A percentile compares a stretch with the other conserved stretches of the same genome.
Evolutionary conservation across 371 early-diverging fungal genomes (phyloP).

Genomic region (Mortierella sp.): DNA sequence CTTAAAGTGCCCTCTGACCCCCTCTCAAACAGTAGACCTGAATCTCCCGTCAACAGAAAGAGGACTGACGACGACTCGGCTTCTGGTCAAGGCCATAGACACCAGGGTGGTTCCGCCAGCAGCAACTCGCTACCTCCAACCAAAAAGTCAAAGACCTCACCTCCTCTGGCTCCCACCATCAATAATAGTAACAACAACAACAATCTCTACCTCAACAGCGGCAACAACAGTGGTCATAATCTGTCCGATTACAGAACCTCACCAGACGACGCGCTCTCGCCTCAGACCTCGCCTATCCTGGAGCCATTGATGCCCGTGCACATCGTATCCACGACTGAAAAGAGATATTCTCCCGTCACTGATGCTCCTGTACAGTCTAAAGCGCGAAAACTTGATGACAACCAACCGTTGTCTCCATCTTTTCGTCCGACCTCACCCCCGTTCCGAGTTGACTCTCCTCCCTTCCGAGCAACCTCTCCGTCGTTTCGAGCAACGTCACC

Average conservation of each 20-base stretch:
- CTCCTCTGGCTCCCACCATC: constrained; percentile 25
- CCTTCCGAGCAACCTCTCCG: constrained; percentile 5
- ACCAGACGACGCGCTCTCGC: constrained; percentile 32
- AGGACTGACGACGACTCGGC: constrained; percentile 43
- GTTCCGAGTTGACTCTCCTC: constrained; percentile 5
- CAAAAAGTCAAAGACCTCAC: constrained; percentile 51
- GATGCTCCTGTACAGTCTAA: constrained; percentile 26
- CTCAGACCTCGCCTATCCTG: constrained; percentile 30
- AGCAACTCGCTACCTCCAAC: constrained; percentile 32
- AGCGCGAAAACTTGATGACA: constrained; percentile 35
- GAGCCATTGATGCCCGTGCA: constrained; percentile 14
- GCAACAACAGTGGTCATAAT: background rate
- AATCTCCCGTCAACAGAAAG: constrained; percentile 53
- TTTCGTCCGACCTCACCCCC: constrained; percentile 26
- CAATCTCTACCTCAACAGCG: background rate
- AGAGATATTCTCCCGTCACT: constrained; percentile 34
- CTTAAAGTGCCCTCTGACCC: constrained; percentile 21
- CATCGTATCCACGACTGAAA: constrained; percentile 8
- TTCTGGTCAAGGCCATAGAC: constrained; percentile 18
- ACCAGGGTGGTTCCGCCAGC: constrained; percentile 18
- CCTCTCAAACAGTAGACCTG: constrained; percentile 32
- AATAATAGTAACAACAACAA: background rate
- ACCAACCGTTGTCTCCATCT: constrained; percentile 15
- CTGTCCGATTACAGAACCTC: constrained; percentile 22
- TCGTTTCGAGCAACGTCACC: constrained; percentile 22